Evolutionary conservation across 2,329 filamentous ascomycete species (phyloP).

Genomic region (Esteya vermicola): DNA sequence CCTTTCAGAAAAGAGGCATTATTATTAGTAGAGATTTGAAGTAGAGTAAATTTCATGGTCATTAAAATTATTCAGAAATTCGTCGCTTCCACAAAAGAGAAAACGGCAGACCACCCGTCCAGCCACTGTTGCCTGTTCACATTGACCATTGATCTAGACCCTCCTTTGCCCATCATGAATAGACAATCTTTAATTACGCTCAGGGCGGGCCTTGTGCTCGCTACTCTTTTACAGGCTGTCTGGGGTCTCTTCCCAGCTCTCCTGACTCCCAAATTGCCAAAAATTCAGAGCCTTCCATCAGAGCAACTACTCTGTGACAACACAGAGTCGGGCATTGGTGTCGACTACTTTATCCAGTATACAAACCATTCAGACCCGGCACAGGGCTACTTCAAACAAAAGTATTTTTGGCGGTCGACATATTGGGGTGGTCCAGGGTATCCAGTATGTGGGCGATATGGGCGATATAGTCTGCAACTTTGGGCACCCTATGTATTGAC

Average conservation of each 20-base stretch:
- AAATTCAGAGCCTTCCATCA: background rate
- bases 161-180: background rate
- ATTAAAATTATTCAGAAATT: too few species aligned
- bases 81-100: too few species aligned
- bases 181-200: too few species aligned
- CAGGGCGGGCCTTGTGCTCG: too few species aligned
- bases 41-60: too few species aligned
- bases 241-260: background rate
- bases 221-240: too few species aligned
- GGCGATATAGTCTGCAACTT: background rate
- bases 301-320: background rate
- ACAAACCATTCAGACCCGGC: constrained; percentile 2
- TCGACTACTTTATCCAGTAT: constrained; percentile 5
- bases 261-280: background rate
- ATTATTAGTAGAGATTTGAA: too few species aligned
- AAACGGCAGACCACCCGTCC: too few species aligned
- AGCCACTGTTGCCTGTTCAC: too few species aligned
- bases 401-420: constrained; percentile 4
- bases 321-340: background rate
- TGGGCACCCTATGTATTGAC: background rate
- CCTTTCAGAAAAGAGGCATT: too few species aligned
- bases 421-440: constrained; percentile 5
- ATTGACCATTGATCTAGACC: background rate
- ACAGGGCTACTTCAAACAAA: constrained; percentile 4
- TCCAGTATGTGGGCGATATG: constrained; percentile 4